Percentiles rank a stretch among this genome's conserved stretches.
These are phyloP conservation scores for Medicago arabica DNA, from an alignment of 306 rosid species.

Conservation along the genomic window DNA sequence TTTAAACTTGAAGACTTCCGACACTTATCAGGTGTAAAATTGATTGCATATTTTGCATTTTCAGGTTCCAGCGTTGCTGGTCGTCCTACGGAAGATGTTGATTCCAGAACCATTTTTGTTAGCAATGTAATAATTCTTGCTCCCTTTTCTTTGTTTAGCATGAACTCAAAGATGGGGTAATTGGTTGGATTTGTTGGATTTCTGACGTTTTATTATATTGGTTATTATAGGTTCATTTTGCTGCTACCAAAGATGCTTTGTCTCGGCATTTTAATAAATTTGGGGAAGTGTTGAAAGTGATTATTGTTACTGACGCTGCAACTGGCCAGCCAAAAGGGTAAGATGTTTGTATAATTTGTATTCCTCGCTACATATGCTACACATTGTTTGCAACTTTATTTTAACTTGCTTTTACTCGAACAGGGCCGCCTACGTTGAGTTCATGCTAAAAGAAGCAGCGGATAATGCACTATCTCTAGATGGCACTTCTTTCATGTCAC, in stretches of 20 bases:
- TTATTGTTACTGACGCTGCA: constrained; percentile 75
- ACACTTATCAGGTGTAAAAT: constrained; percentile 14
- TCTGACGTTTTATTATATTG: constrained; percentile 23
- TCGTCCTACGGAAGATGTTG: constrained; percentile 80
- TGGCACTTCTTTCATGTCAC: constrained; percentile 91
- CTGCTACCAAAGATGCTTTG: constrained; percentile 88
- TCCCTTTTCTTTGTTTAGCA: too few relatives aligned
- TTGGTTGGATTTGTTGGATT: constrained; percentile 39
- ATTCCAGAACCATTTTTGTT: constrained; percentile 87
- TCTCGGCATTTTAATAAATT: constrained; percentile 88
- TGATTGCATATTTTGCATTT: constrained; percentile 27
- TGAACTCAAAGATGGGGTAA: neutral
- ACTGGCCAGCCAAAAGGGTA: constrained; percentile 96
- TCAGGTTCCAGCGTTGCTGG: constrained; percentile 64
- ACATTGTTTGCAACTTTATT: constrained; percentile 11
- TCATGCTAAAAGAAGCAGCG: constrained; percentile 90
- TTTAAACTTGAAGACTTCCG: constrained; percentile 15
- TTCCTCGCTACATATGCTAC: constrained; percentile 9
- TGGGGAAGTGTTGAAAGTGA: constrained; percentile 85
- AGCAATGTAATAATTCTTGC: constrained; percentile 75
- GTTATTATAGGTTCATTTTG: constrained; percentile 84
- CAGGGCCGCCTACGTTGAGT: constrained; percentile 96
- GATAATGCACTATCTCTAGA: constrained; percentile 89
- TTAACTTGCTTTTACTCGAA: constrained; percentile 45
- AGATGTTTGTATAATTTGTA: constrained; percentile 38